A percentile compares a stretch with the other conserved stretches of the same genome.
Conservation (phyloP, 2,329 filamentous ascomycete species). For the Botrytis deweyae region DNA sequence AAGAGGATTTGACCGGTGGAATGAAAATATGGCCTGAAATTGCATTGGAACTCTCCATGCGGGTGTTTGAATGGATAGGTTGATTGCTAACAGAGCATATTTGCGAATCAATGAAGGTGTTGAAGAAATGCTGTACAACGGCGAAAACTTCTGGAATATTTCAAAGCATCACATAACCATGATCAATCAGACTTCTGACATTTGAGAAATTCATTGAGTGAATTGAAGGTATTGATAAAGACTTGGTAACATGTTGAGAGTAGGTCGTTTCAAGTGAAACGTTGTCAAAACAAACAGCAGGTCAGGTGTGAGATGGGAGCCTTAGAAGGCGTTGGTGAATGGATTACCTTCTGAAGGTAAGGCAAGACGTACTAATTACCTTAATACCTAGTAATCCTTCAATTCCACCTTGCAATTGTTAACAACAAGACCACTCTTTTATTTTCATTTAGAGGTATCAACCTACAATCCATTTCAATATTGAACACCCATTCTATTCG, state of each 20-base stretch:
- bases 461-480: neutral
- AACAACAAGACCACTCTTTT: constrained; percentile 17
- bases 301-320: neutral
- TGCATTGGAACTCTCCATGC: neutral
- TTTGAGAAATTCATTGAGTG: neutral
- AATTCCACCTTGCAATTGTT: neutral
- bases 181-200: neutral
- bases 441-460: neutral
- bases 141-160: no score
- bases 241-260: neutral
- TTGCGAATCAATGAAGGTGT: neutral
- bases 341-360: neutral
- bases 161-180: constrained; percentile 1
- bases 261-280: neutral
- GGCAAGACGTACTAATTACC: neutral
- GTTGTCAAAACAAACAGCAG: neutral
- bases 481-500: neutral
- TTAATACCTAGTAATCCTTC: neutral
- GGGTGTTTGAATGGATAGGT: neutral
- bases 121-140: neutral
- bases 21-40: neutral
- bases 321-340: constrained; percentile 3
- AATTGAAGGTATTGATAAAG: neutral
- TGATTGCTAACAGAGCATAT: neutral
- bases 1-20: neutral